Evolutionary conservation across 345 rosid genomes (phyloP).

Genomic region (Gossypium raimondii): DNA sequence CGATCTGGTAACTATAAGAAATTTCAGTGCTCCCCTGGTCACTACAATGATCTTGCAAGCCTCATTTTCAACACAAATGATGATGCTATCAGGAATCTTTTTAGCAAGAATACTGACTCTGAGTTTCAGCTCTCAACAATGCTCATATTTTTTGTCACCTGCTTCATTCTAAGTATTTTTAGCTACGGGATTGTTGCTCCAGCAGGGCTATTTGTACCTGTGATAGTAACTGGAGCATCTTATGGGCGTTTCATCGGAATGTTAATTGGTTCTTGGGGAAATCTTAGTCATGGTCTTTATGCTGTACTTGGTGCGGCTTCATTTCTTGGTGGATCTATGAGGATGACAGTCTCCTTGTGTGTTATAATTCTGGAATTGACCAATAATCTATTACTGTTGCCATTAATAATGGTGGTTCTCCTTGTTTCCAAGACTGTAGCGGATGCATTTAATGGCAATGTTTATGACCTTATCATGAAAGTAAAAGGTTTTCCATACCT

Average conservation of each 20-base stretch:
- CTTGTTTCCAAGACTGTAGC: conserved; percentile 89
- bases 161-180: conserved; percentile 66
- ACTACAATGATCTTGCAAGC: conserved; percentile 93
- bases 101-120: conserved; percentile 69
- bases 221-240: conserved; percentile 82
- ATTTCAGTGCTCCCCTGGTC: conserved; percentile 73
- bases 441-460: conserved; percentile 75
- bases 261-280: conserved; percentile 53
- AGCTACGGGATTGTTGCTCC: conserved; percentile 91
- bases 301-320: conserved; percentile 96
- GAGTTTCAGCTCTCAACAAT: conserved; percentile 72
- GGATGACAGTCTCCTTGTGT: conserved; percentile 88
- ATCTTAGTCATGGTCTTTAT: conserved; percentile 76
- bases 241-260: conserved; percentile 84
- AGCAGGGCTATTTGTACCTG: conserved; percentile 86
- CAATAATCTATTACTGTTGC: conserved; percentile 74
- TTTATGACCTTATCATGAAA: conserved; percentile 84
- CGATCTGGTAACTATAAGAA: conserved; percentile 92
- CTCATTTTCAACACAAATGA: conserved; percentile 93
- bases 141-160: conserved; percentile 64
- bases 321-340: conserved; percentile 93
- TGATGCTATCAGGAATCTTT: conserved; percentile 84
- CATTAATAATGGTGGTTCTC: conserved; percentile 94
- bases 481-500: conserved; percentile 89
- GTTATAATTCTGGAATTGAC: conserved; percentile 85